phyloP scores from a whole-genome alignment of 345 rosid genomes.

The Pistacia atlantica region DNA sequence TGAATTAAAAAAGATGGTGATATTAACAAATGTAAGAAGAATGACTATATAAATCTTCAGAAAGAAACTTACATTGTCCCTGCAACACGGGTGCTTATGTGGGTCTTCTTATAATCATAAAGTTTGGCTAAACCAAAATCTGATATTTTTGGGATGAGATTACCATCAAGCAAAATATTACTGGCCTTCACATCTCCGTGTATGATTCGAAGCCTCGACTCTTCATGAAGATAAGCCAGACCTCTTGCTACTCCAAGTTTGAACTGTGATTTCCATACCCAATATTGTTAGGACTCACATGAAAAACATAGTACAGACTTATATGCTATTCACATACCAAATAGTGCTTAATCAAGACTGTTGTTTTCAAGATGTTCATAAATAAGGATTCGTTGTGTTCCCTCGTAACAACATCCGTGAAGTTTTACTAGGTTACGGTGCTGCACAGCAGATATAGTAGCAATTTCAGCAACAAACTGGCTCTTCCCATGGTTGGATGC shows the following conservation, averaged over 20 bases:
- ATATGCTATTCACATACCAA: constrained; percentile 24
- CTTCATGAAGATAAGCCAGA: constrained; percentile 58
- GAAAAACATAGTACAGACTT: background rate
- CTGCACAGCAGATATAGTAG: constrained; percentile 34
- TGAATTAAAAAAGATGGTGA: background rate
- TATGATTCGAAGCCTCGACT: constrained; percentile 52
- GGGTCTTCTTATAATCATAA: constrained; percentile 56
- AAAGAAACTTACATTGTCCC: constrained; percentile 52
- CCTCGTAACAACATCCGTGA: constrained; percentile 54
- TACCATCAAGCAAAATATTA: constrained; percentile 49
- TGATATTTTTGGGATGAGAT: constrained; percentile 56
- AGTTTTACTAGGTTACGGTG: constrained; percentile 62
- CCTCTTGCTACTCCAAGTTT: constrained; percentile 48
- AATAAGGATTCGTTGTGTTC: constrained; percentile 45
- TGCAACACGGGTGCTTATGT: constrained; percentile 63
- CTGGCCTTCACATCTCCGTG: constrained; percentile 64
- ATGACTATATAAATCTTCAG: background rate
- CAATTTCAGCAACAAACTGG: constrained; percentile 26
- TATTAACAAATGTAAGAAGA: background rate
- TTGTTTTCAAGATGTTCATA: constrained; percentile 53
- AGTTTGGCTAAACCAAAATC: constrained; percentile 71
- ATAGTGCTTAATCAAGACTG: constrained; percentile 56
- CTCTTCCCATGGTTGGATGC: constrained; percentile 26
- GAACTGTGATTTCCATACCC: background rate
- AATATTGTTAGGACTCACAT: background rate